Percentiles rank a stretch among this genome's conserved stretches.
These are phyloP conservation scores for Kockiozyma suomiensis DNA, from an alignment of 805 yeast genomes.

Conservation along the genomic window DNA sequence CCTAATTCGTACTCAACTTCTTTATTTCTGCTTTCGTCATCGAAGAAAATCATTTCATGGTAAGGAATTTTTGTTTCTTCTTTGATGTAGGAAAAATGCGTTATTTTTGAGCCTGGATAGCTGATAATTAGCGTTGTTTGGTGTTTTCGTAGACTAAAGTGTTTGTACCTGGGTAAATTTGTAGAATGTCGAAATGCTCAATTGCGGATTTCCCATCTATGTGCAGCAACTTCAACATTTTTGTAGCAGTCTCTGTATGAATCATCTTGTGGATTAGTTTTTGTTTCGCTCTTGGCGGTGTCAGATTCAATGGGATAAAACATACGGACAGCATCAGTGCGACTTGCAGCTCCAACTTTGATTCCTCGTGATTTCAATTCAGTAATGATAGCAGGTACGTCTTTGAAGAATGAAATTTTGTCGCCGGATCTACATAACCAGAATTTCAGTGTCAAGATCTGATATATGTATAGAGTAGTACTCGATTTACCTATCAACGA, in stretches of 20 bases:
- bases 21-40: slow-evolving; percentile 75
- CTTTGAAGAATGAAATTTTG: slow-evolving; percentile 60
- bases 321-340: slow-evolving; percentile 72
- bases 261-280: no score
- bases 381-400: slow-evolving; percentile 64
- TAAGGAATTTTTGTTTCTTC: slow-evolving; percentile 51
- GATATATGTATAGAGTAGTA: background rate
- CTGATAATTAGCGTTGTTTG: no score
- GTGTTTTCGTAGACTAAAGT: no score
- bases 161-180: slow-evolving; percentile 63
- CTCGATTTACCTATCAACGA: slow-evolving; percentile 54
- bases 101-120: slow-evolving; percentile 49
- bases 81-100: slow-evolving; percentile 57
- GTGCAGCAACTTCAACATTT: slow-evolving; percentile 56
- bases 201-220: slow-evolving; percentile 58
- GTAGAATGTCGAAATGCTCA: slow-evolving; percentile 57
- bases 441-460: background rate
- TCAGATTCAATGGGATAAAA: no score
- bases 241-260: slow-evolving; percentile 54
- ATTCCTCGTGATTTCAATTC: slow-evolving; percentile 55
- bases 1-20: slow-evolving; percentile 71
- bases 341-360: slow-evolving; percentile 67
- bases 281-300: no score
- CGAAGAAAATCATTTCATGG: slow-evolving; percentile 64
- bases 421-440: slow-evolving; percentile 47